Evolutionary conservation across 768 basidiomycete species (phyloP), one percentile per base, ranked within the genome.

Genomic region (Clitopilus hobsonii): DNA sequence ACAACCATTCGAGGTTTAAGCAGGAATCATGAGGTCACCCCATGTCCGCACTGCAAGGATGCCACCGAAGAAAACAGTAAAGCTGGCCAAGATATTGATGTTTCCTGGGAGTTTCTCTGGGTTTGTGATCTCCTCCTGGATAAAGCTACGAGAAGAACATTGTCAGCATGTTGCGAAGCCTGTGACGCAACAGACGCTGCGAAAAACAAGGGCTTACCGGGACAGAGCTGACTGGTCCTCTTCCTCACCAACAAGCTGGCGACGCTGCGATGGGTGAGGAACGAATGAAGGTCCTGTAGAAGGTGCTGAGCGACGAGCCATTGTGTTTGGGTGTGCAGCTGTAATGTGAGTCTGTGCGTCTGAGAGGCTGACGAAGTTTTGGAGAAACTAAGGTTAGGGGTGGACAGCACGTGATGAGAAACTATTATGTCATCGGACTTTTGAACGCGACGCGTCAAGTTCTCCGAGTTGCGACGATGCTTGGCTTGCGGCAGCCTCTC

Each of bases 61-160:
- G 2, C 89, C 88, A 25, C 81, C 87, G 23, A 83, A 70, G 61
- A 92, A 93, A 57, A 91, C 70, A 5, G 77, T 74, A 6, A 86
- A 71, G 18, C 86, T 86, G 6, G 84, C 82, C 45, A 84, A 61
- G 57, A 91, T 80, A 64, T 78, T 88, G 64, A 91, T 61, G 66
- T 92, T 93, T 55, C 90, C 90, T 11, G 78, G 73, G 14, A 86
- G 62, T 68, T 91, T 91, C 60, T 91, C 88, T 8, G 86, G 85
- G 49, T 88, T 79, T 55, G 79, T 79, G 22, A 91, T 74, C 71
- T 91, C 82, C 49, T 83, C 82, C 54, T 85, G 78, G 49, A 81
- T 65, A 62, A 81, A 80, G 52, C 78, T 75, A 36, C 14, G 5
- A 11, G 7, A 36, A 4, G 23, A 20, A 27, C 3, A 1, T 18